Conservation (phyloP, 306 rosid genomes). For the Spatholobus suberectus region DNA sequence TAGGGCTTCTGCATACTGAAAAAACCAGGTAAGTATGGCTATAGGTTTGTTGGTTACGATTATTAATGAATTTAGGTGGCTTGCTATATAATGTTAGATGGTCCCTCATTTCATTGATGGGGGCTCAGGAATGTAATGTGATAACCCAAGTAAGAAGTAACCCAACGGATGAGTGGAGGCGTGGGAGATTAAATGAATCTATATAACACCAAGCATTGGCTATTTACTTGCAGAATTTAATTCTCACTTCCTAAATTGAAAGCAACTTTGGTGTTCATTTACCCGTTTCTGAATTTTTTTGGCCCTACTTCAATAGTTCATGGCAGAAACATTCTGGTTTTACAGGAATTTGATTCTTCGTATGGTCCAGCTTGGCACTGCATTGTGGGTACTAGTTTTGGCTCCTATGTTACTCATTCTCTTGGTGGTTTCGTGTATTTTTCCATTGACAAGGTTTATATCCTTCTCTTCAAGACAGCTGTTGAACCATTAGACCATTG, state of each 20-base stretch:
- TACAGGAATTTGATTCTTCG: constrained; percentile 86
- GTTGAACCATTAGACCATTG: constrained; percentile 82
- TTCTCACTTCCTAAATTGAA: background rate
- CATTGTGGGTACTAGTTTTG: constrained; percentile 97
- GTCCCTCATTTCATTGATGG: constrained; percentile 37
- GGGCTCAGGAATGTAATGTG: background rate
- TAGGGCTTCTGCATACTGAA: background rate
- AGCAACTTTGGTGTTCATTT: background rate
- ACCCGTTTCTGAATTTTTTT: background rate
- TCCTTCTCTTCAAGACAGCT: constrained; percentile 95
- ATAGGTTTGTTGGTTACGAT: constrained; percentile 13
- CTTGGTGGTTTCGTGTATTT: constrained; percentile 90
- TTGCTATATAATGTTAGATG: constrained; percentile 19
- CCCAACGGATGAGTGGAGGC: background rate
- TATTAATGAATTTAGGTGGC: constrained; percentile 37
- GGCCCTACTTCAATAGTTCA: background rate
- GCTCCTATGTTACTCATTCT: constrained; percentile 94
- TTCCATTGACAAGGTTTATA: constrained; percentile 89
- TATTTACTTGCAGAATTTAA: background rate
- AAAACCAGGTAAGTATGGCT: constrained; percentile 2
- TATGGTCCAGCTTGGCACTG: constrained; percentile 99
- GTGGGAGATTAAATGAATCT: background rate
- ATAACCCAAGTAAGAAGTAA: background rate
- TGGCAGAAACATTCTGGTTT: constrained; percentile 27
- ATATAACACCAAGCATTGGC: background rate